Conservation (phyloP, 768 basidiomycete genomes). For the Calocera cornea region DNA sequence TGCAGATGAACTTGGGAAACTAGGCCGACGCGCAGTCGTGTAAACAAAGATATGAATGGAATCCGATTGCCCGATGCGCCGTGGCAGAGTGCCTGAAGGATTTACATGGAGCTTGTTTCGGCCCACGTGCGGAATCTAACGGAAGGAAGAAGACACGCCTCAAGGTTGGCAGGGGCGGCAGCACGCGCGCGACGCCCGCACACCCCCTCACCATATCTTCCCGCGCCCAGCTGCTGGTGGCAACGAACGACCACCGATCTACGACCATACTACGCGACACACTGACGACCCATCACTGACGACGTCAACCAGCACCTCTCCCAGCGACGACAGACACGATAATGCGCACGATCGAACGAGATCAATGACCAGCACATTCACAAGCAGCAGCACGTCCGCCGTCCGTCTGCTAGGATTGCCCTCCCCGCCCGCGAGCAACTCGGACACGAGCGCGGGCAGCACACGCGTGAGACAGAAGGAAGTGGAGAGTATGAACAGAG, state of each 20-base stretch:
- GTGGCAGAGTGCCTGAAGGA: neutral
- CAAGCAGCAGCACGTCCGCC: neutral
- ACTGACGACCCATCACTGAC: neutral
- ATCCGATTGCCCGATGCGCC: neutral
- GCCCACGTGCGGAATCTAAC: neutral
- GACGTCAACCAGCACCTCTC: neutral
- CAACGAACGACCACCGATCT: neutral
- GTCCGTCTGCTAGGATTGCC: neutral
- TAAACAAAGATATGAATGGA: neutral
- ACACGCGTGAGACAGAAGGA: neutral
- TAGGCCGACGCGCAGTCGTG: neutral
- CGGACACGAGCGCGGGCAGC: slow-evolving; percentile 2
- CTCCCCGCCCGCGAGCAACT: neutral
- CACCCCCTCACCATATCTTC: neutral
- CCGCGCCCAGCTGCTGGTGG: too few relatives aligned
- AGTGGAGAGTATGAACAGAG: neutral
- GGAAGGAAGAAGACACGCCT: neutral
- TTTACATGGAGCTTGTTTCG: neutral
- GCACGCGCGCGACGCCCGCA: neutral
- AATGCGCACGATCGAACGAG: neutral
- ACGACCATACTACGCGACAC: neutral
- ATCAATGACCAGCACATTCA: neutral
- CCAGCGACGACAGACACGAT: neutral
- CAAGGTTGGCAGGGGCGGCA: neutral
- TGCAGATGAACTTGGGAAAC: neutral